Conservation (phyloP, 257 asterid species). For the Nicotiana undulata region DNA sequence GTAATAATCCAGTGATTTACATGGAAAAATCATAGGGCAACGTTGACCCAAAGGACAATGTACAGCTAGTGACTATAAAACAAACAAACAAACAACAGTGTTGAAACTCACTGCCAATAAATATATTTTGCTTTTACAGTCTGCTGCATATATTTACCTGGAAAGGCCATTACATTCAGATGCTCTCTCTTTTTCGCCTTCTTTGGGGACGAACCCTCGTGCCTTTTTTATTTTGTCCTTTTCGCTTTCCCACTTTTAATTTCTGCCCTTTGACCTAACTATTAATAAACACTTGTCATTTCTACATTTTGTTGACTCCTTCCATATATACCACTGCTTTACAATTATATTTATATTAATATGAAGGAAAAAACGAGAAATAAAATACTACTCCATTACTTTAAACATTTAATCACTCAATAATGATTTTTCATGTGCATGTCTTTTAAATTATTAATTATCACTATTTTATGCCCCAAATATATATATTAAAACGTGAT, state of each 20-base stretch:
- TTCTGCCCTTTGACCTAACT: background rate
- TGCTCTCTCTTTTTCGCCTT: background rate
- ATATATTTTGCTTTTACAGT: background rate
- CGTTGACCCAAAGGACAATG: slow-evolving; percentile 13
- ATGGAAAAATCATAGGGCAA: background rate
- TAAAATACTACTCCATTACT: too few species aligned
- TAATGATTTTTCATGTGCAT: too few species aligned
- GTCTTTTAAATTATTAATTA: too few species aligned
- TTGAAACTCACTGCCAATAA: slow-evolving; percentile 2
- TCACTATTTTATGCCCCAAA: too few species aligned
- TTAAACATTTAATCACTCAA: background rate
- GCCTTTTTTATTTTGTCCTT: background rate
- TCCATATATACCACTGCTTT: background rate
- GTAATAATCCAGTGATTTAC: slow-evolving; percentile 6
- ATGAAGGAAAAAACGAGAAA: too few species aligned
- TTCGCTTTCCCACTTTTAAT: background rate
- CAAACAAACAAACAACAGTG: background rate
- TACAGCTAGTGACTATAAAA: background rate
- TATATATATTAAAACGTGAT: too few species aligned
- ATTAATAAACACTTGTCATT: background rate
- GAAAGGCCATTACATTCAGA: slow-evolving; percentile 22
- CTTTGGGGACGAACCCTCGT: background rate
- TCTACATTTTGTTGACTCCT: background rate
- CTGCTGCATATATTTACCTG: slow-evolving; percentile 1
- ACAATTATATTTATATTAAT: too few species aligned